Percentiles rank a stretch among this genome's conserved stretches.
Evolutionary conservation across 148 eudicot genomes (phyloP).

Genomic region (Cornus kousa): DNA sequence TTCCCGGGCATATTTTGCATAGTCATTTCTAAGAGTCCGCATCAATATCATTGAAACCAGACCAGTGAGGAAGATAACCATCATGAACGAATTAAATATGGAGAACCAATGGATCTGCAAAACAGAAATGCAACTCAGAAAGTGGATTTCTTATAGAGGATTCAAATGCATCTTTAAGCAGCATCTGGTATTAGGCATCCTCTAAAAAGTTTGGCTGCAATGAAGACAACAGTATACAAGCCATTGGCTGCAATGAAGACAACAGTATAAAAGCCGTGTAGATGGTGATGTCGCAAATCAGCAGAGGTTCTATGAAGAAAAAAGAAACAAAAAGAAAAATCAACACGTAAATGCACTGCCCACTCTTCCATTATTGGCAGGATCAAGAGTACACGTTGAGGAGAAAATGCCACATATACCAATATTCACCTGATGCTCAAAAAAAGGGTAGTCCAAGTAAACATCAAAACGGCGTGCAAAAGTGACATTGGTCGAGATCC

Average conservation of each 20-base stretch:
- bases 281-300: neutral
- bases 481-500: slow-evolving; percentile 64
- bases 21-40: slow-evolving; percentile 95
- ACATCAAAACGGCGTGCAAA: slow-evolving; percentile 95
- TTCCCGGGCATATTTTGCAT: slow-evolving; percentile 95
- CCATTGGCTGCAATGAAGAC: neutral
- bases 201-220: neutral
- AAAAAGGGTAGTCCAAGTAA: slow-evolving; percentile 92
- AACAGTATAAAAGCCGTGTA: neutral
- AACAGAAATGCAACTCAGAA: neutral
- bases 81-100: slow-evolving; percentile 96
- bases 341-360: neutral
- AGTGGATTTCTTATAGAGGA: neutral
- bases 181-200: neutral
- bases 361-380: neutral
- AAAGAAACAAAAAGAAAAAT: neutral
- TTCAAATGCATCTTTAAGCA: neutral
- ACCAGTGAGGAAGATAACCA: slow-evolving; percentile 97
- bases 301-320: neutral
- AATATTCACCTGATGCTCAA: slow-evolving; percentile 86
- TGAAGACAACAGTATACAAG: neutral
- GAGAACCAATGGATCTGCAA: slow-evolving; percentile 98
- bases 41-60: slow-evolving; percentile 91
- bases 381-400: neutral
- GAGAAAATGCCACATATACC: neutral